Base-by-base conservation (phyloP, 371 early-diverging fungal genomes). In the Haplosporangium sp. region DNA sequence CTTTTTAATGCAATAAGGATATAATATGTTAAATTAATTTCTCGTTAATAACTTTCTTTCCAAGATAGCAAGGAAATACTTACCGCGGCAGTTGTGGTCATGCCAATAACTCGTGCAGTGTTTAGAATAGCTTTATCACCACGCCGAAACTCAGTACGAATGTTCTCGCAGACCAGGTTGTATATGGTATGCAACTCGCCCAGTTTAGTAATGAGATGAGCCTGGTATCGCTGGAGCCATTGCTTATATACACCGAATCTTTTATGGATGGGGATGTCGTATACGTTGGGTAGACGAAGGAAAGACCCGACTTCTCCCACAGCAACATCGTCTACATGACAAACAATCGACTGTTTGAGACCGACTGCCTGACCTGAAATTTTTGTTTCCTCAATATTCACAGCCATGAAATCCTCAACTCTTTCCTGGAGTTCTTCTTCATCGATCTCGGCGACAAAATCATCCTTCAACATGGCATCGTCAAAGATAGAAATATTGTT, bases 1-100 rank as follows among this genome's bases (percentile, higher is more conserved):
- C 90, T 90, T 27, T 27, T 27, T 27, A 27, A 27, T 1, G 27
- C 27, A 27, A 56, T 35, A 35, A 1, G 35, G 7, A 11, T 59
- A 6, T 47, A 53, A 42, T 13, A 19, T 4, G 17, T 27, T 27
- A 27, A 27, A 27, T 27, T 27, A 27, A 27, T 27, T 27, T 27
- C 1, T 27, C 27, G 27, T 27, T 27, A 27, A 27, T 27, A 27
- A 27, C 27, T 27, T 27, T 27, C 27, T 27, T 27, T 27, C 27
- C 27, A 27, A 27, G 27, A 27, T 27, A 27, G 52, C 64, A 63
- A 15, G 13, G 47, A 10, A 9, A 44, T 35, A 79, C 87, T 84
- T 84, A 91, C 94, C 10, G 92, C 92, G 6, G 90, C 94, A 19
- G 90, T 91, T 56, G 92, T 92, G 0, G 93, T 94, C 88, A 91